These are phyloP conservation scores for Gnaphalium uliginosum DNA, from an alignment of 129 eudicot species.

Conservation along the genomic window DNA sequence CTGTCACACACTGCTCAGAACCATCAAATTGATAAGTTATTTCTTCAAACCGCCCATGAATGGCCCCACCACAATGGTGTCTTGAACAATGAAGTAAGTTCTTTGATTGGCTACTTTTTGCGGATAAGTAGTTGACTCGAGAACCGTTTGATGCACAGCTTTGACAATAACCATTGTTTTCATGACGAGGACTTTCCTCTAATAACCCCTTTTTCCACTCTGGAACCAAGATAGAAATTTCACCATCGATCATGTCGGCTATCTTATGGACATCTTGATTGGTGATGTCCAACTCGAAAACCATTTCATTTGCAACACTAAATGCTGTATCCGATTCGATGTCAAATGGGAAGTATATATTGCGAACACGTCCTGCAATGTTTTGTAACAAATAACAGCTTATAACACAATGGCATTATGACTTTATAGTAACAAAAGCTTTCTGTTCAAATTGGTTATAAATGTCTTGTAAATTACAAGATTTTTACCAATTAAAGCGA, in stretches of 20 bases:
- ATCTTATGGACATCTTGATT: conserved; percentile 88
- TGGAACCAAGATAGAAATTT: conserved; percentile 63
- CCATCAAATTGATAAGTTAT: conserved; percentile 58
- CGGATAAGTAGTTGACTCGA: conserved; percentile 36
- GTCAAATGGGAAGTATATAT: conserved; percentile 85
- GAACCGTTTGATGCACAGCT: conserved; percentile 33
- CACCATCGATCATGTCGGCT: conserved; percentile 86
- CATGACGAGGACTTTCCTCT: conserved; percentile 33
- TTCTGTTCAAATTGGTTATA: too few species aligned
- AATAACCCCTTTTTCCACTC: conserved; percentile 59
- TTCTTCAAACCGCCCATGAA: conserved; percentile 91
- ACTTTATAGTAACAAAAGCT: too few species aligned
- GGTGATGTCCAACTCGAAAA: conserved; percentile 69
- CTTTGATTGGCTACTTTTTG: conserved; percentile 40
- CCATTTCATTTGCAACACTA: conserved; percentile 88
- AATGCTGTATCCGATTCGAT: conserved; percentile 75
- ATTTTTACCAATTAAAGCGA: neutral
- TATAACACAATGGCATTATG: neutral
- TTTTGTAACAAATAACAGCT: neutral
- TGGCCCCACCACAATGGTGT: conserved; percentile 49
- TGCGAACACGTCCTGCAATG: conserved; percentile 76
- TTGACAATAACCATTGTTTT: conserved; percentile 42
- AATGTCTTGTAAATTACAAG: too few species aligned
- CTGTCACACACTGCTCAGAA: conserved; percentile 56
- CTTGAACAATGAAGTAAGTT: conserved; percentile 40